Base-by-base conservation (phyloP, 495 filamentous ascomycete genomes). In the Echria macrotheca region DNA sequence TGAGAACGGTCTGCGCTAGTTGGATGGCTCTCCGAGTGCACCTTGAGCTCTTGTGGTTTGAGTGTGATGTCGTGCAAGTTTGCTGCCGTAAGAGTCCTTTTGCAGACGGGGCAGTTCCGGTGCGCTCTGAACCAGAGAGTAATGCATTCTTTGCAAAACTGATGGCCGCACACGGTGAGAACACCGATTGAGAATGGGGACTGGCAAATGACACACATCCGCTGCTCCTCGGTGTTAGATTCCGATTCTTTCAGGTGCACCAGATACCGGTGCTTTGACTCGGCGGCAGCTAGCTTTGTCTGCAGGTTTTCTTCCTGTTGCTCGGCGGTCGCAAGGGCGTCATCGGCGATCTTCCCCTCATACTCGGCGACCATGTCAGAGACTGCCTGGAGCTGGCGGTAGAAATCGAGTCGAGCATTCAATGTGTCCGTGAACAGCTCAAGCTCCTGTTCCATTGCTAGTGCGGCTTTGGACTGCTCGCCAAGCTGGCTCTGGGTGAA, bases 141-240 rank as follows among this genome's bases (percentile, higher is more conserved):
- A 23, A 96, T 80, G 64, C 93, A 98, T 25, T 86, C 85, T 47
- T 83, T 86, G 68, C 91, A 96, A 57, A 86, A 96, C 48, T 85
- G 80, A 58, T 98, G 91, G 0, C 91, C 91, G 65, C 91, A 98
- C 2, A 84, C 76, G 1, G 91, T 96, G 57, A 98, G 71, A 23
- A 91, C 83, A 35, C 91, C 93, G 35, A 78, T 66, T 56, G 85
- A 84, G 61, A 95, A 90, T 4, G 68, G 53, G 1, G 73, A 70
- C 47, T 84, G 80, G 61, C 90, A 95, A 53, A 96, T 95, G 52
- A 91, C 75, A 62, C 90, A 96, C 15, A 81, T 77, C 32, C 76
- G 72, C 15, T 79, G 68, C 51, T 82, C 76, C 25, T 82, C 55
- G n/a, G 74, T 65, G 32, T 66, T 69, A 4, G 78, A 70, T 14